phyloP scores from a whole-genome alignment of 2,329 filamentous ascomycete species.

The Cordyceps tenuipes region DNA sequence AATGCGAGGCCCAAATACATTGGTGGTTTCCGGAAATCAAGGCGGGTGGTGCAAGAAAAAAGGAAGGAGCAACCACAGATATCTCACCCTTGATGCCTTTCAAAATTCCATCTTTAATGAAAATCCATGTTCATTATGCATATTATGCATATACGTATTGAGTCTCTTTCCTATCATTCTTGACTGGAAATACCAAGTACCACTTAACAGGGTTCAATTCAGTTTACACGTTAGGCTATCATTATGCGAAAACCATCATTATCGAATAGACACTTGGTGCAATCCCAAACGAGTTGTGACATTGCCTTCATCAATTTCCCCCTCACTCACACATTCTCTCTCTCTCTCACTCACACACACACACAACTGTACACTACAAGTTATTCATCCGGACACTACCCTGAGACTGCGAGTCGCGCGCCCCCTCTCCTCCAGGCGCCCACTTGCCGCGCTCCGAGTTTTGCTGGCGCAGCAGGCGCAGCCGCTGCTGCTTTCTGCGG shows the following conservation, averaged over 20 bases:
- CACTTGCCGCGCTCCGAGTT: constrained; percentile 19
- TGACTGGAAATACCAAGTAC: no score
- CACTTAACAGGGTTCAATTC: background rate
- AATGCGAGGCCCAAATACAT: no score
- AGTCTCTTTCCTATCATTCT: no score
- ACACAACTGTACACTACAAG: background rate
- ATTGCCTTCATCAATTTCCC: background rate
- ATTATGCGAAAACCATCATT: background rate
- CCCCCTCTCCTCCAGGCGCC: constrained; percentile 17
- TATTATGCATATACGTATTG: no score
- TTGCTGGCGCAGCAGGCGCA: constrained; percentile 18
- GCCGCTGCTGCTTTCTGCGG: constrained; percentile 22
- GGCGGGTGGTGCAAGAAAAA: no score
- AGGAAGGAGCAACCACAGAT: no score
- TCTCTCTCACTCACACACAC: background rate
- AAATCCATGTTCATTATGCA: no score
- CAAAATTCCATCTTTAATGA: no score
- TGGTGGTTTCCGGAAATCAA: no score
- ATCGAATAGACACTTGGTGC: background rate
- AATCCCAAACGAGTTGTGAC: background rate
- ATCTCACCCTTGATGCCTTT: no score
- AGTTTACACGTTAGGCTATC: constrained; percentile 1
- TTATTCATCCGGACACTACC: constrained; percentile 11
- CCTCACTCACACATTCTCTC: background rate
- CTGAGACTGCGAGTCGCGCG: constrained; percentile 16